Conservation (phyloP, 2,329 filamentous ascomycete genomes). For the Talaromyces amestolkiae region DNA sequence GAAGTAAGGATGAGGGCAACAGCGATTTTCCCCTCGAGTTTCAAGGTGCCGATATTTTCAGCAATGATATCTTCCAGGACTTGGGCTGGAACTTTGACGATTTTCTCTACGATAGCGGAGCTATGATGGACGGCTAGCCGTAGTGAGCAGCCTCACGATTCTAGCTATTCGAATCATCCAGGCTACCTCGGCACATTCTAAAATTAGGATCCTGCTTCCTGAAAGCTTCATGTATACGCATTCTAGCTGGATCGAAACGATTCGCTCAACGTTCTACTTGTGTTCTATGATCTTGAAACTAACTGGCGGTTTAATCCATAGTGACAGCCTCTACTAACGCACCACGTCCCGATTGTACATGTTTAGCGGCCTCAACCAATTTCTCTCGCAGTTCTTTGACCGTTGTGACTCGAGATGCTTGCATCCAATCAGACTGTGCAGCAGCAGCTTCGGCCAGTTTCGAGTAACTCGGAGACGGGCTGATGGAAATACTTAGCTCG, state of each 20-base stretch:
- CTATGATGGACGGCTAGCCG: neutral
- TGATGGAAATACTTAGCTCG: neutral
- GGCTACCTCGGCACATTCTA: neutral
- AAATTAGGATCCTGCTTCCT: neutral
- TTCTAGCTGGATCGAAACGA: neutral
- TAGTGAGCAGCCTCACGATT: neutral
- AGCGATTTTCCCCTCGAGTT: neutral
- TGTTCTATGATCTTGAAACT: neutral
- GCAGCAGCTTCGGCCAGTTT: neutral
- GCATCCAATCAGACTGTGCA: neutral
- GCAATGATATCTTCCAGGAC: constrained; percentile 1
- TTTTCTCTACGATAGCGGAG: neutral
- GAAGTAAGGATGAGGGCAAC: neutral
- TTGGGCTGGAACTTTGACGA: constrained; percentile 1
- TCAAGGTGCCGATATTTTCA: neutral
- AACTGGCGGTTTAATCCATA: neutral
- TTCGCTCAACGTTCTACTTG: neutral
- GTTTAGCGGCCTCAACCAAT: neutral
- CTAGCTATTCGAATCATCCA: neutral
- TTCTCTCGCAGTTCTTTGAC: neutral
- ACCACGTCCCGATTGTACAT: neutral
- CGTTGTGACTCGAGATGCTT: neutral
- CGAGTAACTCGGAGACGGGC: neutral
- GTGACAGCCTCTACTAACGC: neutral
- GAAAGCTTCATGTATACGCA: neutral